Evolutionary conservation across 2,329 filamentous ascomycete species (phyloP), one percentile per base, ranked within the genome.

Genomic region (Diplodia intermedia): DNA sequence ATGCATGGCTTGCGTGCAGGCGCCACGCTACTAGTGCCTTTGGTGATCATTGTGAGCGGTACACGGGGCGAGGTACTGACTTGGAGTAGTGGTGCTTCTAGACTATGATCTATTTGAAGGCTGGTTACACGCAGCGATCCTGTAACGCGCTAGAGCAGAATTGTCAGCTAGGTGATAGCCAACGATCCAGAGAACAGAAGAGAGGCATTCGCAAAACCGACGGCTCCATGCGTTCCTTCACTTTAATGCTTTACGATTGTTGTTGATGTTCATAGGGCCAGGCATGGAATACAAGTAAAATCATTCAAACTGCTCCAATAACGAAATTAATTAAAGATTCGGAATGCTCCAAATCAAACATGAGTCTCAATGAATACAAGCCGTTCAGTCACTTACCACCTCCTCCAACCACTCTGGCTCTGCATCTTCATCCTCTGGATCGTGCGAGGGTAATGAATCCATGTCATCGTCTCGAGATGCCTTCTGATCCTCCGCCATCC

Each of bases 371-470:
- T 26, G 11, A 26, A 7, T 15, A 31, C 20, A 53, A 15, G 8
- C 43, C 20, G 14, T 9, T 68, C 47, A 68, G 43, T 68, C 66
- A 38, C 66, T 68, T 9, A 68, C 29, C 6, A 90, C 75, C 88
- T 88, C 89, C 53, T 89, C 87, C 4, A 90, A 75, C 88, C 88
- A 90, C 53, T 89, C 87, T 3, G 88, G 88, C 70, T 89, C 87
- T 2, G 86, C 86, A 74, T 89, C 87, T 61, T 89, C 86, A 71
- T 90, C 88, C 38, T 89, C 88, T 0, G 88, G 87, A 72, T 90
- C 88, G 71, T 89, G 85, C 1, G 87, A 86, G 8, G 86, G 76
- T 56, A 89, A 73, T 5, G 86, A 88, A 0, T 81, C 83, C 0
- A 68, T 40, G 20, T 66, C 60, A 9, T 55, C 60, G n/a, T 57